Percentiles rank a stretch among this genome's conserved stretches.
Conservation (phyloP, 192 early-diverging fungal genomes). For the Phlyctochytrium planicorne region DNA sequence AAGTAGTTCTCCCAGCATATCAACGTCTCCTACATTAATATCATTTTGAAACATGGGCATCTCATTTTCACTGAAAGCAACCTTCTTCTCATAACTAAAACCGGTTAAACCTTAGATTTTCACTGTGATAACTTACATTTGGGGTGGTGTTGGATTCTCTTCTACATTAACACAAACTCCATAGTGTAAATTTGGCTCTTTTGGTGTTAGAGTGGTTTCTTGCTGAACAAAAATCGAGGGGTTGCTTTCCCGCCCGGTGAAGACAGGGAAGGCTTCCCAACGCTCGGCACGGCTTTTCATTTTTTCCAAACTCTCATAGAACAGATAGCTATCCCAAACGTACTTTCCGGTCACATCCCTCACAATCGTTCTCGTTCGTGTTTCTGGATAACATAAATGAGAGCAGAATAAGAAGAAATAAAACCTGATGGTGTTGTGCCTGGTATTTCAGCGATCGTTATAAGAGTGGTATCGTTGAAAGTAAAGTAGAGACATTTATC, state of each 20-base stretch:
- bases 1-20: background rate
- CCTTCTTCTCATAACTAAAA: background rate
- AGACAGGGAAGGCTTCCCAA: background rate
- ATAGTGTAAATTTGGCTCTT: too few relatives aligned
- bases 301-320: constrained; percentile 50
- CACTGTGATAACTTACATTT: too few relatives aligned
- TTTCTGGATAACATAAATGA: constrained; percentile 1
- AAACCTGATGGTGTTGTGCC: constrained; percentile 39
- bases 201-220: too few relatives aligned
- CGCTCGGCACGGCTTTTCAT: background rate
- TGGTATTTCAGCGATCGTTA: constrained; percentile 70
- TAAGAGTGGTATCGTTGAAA: constrained; percentile 67
- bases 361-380: constrained; percentile 56
- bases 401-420: background rate
- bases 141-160: too few relatives aligned
- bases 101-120: too few relatives aligned
- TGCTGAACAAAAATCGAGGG: background rate
- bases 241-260: background rate
- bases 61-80: background rate
- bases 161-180: too few relatives aligned
- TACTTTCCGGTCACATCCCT: constrained; percentile 79
- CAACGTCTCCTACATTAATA: background rate
- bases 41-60: background rate
- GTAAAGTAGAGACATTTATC: constrained; percentile 69
- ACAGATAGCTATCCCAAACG: constrained; percentile 76